Evolutionary conservation across 495 filamentous ascomycete species (phyloP), one percentile per base, ranked within the genome.

Genomic region (Penicillium lagena): DNA sequence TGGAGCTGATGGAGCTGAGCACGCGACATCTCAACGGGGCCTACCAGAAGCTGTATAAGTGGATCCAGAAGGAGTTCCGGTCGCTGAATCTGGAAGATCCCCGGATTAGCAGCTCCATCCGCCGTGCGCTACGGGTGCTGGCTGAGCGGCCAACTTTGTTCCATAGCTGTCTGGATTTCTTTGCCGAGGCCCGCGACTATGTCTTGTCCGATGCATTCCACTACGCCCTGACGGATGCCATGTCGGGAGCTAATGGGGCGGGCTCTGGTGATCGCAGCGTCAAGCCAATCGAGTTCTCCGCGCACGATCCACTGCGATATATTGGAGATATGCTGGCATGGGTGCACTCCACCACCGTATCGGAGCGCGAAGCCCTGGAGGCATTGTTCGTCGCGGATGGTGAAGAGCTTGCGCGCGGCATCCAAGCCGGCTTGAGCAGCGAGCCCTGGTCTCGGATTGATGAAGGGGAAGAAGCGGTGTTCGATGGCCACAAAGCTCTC

Each of bases 311-410:
- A 10, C 67, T 99, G 11, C 77, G 93, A 30, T 99, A 97, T 56
- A 82, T 95, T 13, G 90, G 93, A 14, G 93, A 99, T 59, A 97
- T 99, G 91, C 77, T 97, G 12, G 93, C 93, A 7, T 99, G 93
- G 93, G 81, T 83, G 2, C 93, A 99, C 58, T 96, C 94, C 1
- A 85, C 90, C 7, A 81, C 91, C 0, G 93, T 97, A 1, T 90
- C 90, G 13, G 93, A 99, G 63, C 78, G 87, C 35, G 93, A 99
- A 63, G 88, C 91, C 2, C 72, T 99, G 12, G 93, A 96, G 57
- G 81, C 86, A 4, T 68, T 99, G 5, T 97, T 97, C 58, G 83
- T 96, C 30, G 81, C 84, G 2, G 90, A 95, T 42, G 90, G 88
- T n/a, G 87, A 93, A 45, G 88, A 95, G 50, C 86, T 95, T 49